Base-by-base conservation (phyloP, 2,329 filamentous ascomycete species). In the Colletotrichum sp. region DNA sequence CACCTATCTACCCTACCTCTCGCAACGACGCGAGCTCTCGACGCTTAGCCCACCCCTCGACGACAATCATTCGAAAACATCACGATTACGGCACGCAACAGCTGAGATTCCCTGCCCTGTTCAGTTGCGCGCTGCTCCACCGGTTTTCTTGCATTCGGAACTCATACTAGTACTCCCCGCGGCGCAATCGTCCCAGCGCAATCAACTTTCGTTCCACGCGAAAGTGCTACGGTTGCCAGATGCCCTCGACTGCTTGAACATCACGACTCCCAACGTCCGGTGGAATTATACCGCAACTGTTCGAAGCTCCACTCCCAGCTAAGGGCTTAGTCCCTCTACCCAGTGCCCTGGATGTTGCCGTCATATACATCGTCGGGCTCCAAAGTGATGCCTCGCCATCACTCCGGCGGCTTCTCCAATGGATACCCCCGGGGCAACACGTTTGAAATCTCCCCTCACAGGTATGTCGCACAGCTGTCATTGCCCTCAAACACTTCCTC, bases 371-470 rank as follows among this genome's bases (percentile, higher is more conserved):
- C 87, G 74, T 86, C 87, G 65, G 49, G 64, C 83, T 87, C 86
- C 84, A 93, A 92, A 88, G 94, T 94, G 92, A 96, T 97, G 92
- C 95, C 96, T 84, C 92, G 95, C 88, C 95, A 98, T 90, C 91
- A 94, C 83, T 87, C 88, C 77, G 88, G 88, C 85, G 93, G 93
- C 85, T 96, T 94, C 86, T 92, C 93, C 78, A 98, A 97, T 88
- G 96, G 95, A 83, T 96, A 96, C 85, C 94, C 94, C 78, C 90
- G 93, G 78, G 91, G 90, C 76, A 93, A 93, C 82, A 95, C 94
- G 62, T 96, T 98, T 84, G 95, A 95, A 79, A 96, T 98, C 82
- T 95, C 95, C 80, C 95, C 95, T 80, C 95, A 98, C 85, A 95
- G 95, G 94, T 98, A 91, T 82, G 90, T 82, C 49, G 39, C 30